A percentile compares a stretch with the other conserved stretches of the same genome.
phyloP scores from a whole-genome alignment of 2,329 filamentous ascomycete genomes.

The Alternaria panax region DNA sequence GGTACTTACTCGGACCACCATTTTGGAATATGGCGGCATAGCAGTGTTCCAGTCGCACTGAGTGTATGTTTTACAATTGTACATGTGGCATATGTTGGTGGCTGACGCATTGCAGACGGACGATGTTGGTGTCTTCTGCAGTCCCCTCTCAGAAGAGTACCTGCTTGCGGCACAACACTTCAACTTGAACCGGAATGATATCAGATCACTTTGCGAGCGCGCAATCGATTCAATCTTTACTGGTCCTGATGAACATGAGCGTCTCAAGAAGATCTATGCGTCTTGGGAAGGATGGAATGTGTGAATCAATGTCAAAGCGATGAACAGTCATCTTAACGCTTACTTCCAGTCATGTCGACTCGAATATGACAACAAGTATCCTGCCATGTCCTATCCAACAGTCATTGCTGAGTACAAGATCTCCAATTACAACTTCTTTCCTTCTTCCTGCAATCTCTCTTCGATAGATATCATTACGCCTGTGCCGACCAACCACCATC shows the following conservation, averaged over 20 bases:
- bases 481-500: too few relatives aligned
- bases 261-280: slow-evolving; percentile 51
- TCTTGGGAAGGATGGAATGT: slow-evolving; percentile 31
- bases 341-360: background rate
- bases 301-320: background rate
- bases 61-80: slow-evolving; percentile 63
- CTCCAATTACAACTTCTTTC: background rate
- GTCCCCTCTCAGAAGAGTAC: slow-evolving; percentile 79
- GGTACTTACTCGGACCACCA: slow-evolving; percentile 74
- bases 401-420: background rate
- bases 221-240: slow-evolving; percentile 73
- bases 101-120: slow-evolving; percentile 67
- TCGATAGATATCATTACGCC: background rate
- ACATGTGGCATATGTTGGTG: background rate
- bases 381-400: background rate
- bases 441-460: background rate
- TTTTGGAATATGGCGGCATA: slow-evolving; percentile 74
- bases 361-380: background rate
- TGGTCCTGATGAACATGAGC: slow-evolving; percentile 66
- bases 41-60: slow-evolving; percentile 64
- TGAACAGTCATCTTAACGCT: background rate
- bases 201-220: slow-evolving; percentile 66
- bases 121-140: slow-evolving; percentile 83
- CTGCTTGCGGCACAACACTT: slow-evolving; percentile 76
- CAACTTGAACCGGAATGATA: slow-evolving; percentile 56